Evolutionary conservation across 495 filamentous ascomycete genomes (phyloP), one percentile per base, ranked within the genome.

Genomic region (Aspergillus avenaceus): DNA sequence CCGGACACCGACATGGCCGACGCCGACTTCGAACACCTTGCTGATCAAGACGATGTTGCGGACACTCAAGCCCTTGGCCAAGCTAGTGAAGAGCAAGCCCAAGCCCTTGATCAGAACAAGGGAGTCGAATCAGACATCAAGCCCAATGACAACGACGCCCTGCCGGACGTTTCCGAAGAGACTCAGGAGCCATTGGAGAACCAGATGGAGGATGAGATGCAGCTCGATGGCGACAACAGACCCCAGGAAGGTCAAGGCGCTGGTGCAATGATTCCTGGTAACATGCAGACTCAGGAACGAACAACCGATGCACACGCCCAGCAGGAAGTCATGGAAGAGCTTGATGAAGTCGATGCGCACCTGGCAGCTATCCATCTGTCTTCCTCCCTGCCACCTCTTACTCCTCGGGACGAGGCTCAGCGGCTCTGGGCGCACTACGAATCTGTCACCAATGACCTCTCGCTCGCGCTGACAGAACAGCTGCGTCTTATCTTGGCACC

Each of bases 401-500:
- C 72, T 56, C 77, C 73, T 26, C 63, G 62, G 45, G 67, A 75
- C 41, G 84, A 91, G 60, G 86, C 90, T 23, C 82, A 88, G 41
- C 76, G 81, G 32, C 82, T 92, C 61, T 99, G 95, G 95, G 78
- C 83, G 6, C 75, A 83, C 45, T 91, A 96, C 70, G 90, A 96
- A 69, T 74, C 78, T 51, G 78, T 82, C 40, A 97, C 93, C 0
- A 91, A 89, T 47, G 74, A 84, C 28, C 86, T 97, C 44, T 95
- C 95, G 0, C 83, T 92, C 47, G 83, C 85, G 5, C 72, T 99
- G 0, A 95, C 91, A 19, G 91, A 95, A 52, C 93, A 97, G 57
- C 85, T 99, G 26, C 89, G 92, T 26, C 84, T 99, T 23, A 97
- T 99, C 62, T 84, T 99, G 14, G 86, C 89, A 2, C 95, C 95